phyloP scores from a whole-genome alignment of 1,284 basidiomycete species.

The Tilletia caries region DNA sequence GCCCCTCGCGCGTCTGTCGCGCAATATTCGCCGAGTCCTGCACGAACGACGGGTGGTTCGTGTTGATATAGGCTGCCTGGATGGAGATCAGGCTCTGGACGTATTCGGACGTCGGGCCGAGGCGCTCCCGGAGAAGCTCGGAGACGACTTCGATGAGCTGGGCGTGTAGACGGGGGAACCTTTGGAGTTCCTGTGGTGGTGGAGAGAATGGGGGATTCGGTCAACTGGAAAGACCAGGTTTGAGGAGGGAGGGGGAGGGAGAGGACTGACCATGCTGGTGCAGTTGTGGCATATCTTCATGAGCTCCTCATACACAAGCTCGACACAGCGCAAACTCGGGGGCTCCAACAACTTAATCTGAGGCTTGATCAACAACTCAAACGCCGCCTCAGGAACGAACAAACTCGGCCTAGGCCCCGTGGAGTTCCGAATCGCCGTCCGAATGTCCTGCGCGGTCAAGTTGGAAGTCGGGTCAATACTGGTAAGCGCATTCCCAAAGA shows the following conservation, averaged over 20 bases:
- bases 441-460: conserved; percentile 88
- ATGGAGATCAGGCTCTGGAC: conserved; percentile 93
- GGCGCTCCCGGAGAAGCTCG: conserved; percentile 85
- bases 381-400: conserved; percentile 95
- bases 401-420: conserved; percentile 93
- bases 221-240: no score
- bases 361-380: conserved; percentile 94
- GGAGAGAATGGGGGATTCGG: background rate
- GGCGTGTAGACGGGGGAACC: conserved; percentile 88
- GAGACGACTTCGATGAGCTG: conserved; percentile 97
- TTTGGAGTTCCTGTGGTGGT: conserved; percentile 76
- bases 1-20: conserved; percentile 43
- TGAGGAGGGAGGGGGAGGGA: background rate
- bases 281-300: conserved; percentile 99
- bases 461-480: conserved; percentile 88
- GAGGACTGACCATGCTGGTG: conserved; percentile 69
- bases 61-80: conserved; percentile 99
- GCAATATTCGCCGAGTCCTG: conserved; percentile 52
- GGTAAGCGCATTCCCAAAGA: conserved; percentile 87
- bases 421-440: conserved; percentile 96
- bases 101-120: conserved; percentile 94
- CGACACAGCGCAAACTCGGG: conserved; percentile 90
- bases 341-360: conserved; percentile 96
- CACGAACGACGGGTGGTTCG: conserved; percentile 91
- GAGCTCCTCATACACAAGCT: conserved; percentile 96